Percentiles rank a stretch among this genome's conserved stretches.
Conservation (phyloP, 371 early-diverging fungal genomes). For the Dinochytrium kinnereticum region DNA sequence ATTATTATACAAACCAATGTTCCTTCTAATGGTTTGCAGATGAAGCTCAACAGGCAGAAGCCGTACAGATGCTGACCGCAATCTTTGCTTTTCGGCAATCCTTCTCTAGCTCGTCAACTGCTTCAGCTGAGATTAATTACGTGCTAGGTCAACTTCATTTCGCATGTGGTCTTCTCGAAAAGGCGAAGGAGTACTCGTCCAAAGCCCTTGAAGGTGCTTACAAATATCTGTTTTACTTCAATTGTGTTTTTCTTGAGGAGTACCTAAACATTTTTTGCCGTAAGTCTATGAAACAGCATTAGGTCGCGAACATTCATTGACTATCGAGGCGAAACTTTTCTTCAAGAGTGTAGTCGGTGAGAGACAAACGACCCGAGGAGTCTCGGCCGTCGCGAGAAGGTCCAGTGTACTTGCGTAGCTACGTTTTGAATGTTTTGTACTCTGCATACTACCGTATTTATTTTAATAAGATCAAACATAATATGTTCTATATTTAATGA, state of each 20-base stretch:
- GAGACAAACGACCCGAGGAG: slow-evolving; percentile 8
- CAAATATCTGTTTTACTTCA: neutral
- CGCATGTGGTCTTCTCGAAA: slow-evolving; percentile 30
- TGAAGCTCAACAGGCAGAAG: slow-evolving; percentile 56
- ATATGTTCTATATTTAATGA: too few relatives aligned
- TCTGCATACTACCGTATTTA: too few relatives aligned
- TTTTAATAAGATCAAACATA: too few relatives aligned
- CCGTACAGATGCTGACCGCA: slow-evolving; percentile 48
- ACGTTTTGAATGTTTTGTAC: neutral
- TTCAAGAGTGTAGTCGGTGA: slow-evolving; percentile 38
- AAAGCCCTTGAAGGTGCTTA: slow-evolving; percentile 44
- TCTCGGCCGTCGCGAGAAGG: neutral
- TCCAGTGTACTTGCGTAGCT: neutral
- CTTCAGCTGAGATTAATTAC: slow-evolving; percentile 35
- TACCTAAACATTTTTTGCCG: slow-evolving; percentile 5
- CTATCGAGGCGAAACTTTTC: slow-evolving; percentile 45
- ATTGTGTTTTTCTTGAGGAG: neutral
- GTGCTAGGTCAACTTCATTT: slow-evolving; percentile 42
- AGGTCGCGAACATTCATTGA: slow-evolving; percentile 49
- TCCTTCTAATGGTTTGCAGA: slow-evolving; percentile 25
- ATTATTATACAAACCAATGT: neutral
- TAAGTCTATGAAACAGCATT: slow-evolving; percentile 44
- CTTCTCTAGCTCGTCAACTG: slow-evolving; percentile 22
- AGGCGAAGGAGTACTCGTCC: slow-evolving; percentile 40
- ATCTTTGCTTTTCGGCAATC: slow-evolving; percentile 38